A percentile compares a stretch with the other conserved stretches of the same genome.
Evolutionary conservation across 495 filamentous ascomycete genomes (phyloP).

Genomic region (Trichoderma parareesei): DNA sequence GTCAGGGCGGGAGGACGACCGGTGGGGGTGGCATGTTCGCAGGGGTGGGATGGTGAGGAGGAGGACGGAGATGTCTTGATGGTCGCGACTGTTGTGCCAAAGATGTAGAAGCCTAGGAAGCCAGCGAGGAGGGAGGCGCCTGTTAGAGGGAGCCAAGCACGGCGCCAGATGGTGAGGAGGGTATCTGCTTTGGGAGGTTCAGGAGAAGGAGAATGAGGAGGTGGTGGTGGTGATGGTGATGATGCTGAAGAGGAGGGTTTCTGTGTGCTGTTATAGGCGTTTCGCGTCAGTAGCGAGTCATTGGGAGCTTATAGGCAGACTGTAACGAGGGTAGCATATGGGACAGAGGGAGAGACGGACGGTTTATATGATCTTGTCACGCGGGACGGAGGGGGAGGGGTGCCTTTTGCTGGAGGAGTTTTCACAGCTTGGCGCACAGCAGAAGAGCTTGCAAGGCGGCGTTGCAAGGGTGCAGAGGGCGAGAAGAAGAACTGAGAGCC

Average conservation of each 20-base stretch:
- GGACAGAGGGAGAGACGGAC: not conserved
- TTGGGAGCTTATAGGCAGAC: not conserved
- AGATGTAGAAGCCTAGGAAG: slow-evolving; percentile 24
- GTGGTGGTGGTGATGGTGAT: slow-evolving; percentile 5
- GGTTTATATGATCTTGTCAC: slow-evolving; percentile 6
- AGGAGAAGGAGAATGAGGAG: slow-evolving; percentile 18
- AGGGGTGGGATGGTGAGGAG: not conserved
- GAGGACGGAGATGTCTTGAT: slow-evolving; percentile 11
- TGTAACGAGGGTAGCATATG: not conserved
- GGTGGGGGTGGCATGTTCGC: slow-evolving; percentile 11
- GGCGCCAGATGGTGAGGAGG: slow-evolving; percentile 8
- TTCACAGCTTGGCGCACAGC: slow-evolving; percentile 9
- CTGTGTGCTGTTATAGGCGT: not conserved
- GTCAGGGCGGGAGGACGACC: slow-evolving; percentile 13
- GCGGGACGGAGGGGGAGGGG: not conserved
- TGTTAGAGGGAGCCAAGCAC: slow-evolving; percentile 22
- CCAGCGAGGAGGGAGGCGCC: slow-evolving; percentile 21
- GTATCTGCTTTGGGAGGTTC: slow-evolving; percentile 10
- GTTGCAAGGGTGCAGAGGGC: not conserved
- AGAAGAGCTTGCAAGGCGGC: slow-evolving; percentile 12
- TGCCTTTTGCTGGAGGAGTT: not conserved
- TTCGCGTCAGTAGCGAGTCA: not conserved
- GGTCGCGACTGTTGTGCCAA: slow-evolving; percentile 20
- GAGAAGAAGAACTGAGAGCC: not conserved
- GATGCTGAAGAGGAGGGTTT: not conserved